These are phyloP conservation scores for Stylosanthes scabra DNA, from an alignment of 331 rosid genomes.

Conservation along the genomic window DNA sequence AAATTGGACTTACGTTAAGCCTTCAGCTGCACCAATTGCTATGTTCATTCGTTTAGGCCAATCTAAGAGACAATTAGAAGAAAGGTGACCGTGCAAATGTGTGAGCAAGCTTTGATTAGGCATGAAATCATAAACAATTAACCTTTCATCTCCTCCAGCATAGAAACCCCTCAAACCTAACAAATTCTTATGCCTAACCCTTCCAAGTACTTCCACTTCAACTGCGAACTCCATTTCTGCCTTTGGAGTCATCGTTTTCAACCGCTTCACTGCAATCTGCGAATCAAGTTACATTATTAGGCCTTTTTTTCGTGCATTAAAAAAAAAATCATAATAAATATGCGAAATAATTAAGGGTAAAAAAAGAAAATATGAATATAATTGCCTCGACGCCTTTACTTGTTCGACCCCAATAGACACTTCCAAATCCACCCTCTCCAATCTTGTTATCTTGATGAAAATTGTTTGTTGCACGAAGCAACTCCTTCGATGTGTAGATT, in stretches of 20 bases:
- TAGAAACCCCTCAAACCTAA: slow-evolving; percentile 88
- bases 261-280: slow-evolving; percentile 84
- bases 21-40: slow-evolving; percentile 81
- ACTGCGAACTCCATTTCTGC: slow-evolving; percentile 99
- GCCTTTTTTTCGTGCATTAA: background rate
- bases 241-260: slow-evolving; percentile 83
- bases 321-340: background rate
- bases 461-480: slow-evolving; percentile 79
- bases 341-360: background rate
- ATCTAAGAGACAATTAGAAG: slow-evolving; percentile 63
- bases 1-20: slow-evolving; percentile 64
- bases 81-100: slow-evolving; percentile 83
- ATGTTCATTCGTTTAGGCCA: slow-evolving; percentile 72
- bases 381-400: slow-evolving; percentile 78
- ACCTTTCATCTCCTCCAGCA: slow-evolving; percentile 91
- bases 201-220: slow-evolving; percentile 89
- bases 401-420: slow-evolving; percentile 86
- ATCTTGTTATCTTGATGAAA: slow-evolving; percentile 79
- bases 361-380: slow-evolving; percentile 18
- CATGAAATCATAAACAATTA: slow-evolving; percentile 92
- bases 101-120: slow-evolving; percentile 85
- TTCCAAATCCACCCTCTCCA: slow-evolving; percentile 90
- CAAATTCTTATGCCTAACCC: slow-evolving; percentile 86
- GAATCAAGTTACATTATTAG: background rate
- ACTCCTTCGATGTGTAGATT: slow-evolving; percentile 73